phyloP scores from a whole-genome alignment of 2,329 filamentous ascomycete genomes.

The Teratosphaeria nubilosa region DNA sequence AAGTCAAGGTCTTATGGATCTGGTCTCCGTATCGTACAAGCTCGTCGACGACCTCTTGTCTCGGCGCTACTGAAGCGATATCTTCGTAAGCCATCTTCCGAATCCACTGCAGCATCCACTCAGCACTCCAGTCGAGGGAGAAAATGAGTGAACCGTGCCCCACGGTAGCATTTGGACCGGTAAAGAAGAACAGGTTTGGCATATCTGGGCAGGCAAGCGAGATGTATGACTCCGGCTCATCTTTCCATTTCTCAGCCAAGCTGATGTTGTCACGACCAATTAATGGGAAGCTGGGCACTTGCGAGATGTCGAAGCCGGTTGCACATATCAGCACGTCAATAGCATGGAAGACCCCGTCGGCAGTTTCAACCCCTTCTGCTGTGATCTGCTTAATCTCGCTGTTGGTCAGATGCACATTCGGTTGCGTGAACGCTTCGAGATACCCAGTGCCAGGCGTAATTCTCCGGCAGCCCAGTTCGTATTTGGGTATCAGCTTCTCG shows the following conservation, averaged over 20 bases:
- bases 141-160: constrained; percentile 16
- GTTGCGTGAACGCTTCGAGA: constrained; percentile 37
- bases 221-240: constrained; percentile 20
- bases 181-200: constrained; percentile 23
- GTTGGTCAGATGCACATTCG: constrained; percentile 36
- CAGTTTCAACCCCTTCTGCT: constrained; percentile 27
- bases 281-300: constrained; percentile 24
- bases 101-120: constrained; percentile 39
- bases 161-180: constrained; percentile 13
- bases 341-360: constrained; percentile 26
- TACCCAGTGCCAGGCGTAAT: constrained; percentile 44
- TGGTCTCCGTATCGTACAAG: constrained; percentile 26
- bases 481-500: constrained; percentile 37
- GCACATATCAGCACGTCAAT: constrained; percentile 40
- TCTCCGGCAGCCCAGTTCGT: constrained; percentile 38
- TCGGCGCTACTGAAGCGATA: constrained; percentile 12
- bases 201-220: constrained; percentile 17
- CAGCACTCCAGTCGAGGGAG: constrained; percentile 19
- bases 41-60: constrained; percentile 16
- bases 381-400: constrained; percentile 29
- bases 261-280: constrained; percentile 27
- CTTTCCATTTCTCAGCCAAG: constrained; percentile 18
- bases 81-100: constrained; percentile 14
- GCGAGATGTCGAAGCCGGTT: constrained; percentile 30
- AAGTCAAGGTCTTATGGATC: constrained; percentile 31